Evolutionary conservation across 345 rosid species (phyloP).

Genomic region (Anacardium occidentale): DNA sequence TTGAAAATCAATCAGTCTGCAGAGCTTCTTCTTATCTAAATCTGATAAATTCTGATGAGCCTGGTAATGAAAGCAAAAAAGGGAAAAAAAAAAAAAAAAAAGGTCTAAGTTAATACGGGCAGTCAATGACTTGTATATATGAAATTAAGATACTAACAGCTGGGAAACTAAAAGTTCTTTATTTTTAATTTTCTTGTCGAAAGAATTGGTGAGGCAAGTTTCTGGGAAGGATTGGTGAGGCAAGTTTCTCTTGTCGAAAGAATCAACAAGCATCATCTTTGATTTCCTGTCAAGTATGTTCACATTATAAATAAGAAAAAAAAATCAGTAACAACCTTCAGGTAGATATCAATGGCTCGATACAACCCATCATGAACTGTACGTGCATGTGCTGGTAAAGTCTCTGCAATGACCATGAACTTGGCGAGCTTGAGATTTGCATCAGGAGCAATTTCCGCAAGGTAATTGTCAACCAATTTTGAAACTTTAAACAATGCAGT

Average conservation of each 20-base stretch:
- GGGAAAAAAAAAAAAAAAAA: neutral
- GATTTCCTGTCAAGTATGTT: neutral
- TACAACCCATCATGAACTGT: slow-evolving; percentile 84
- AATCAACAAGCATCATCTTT: neutral
- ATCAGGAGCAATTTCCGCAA: slow-evolving; percentile 94
- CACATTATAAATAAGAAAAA: neutral
- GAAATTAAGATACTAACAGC: too few relatives aligned
- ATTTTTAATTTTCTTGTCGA: too few relatives aligned
- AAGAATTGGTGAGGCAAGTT: too few relatives aligned
- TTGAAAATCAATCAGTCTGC: slow-evolving; percentile 86
- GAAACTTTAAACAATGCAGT: slow-evolving; percentile 75
- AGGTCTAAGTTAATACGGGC: neutral
- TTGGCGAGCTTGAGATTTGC: slow-evolving; percentile 86
- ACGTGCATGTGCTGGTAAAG: slow-evolving; percentile 86
- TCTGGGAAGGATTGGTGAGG: too few relatives aligned
- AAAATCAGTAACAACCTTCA: slow-evolving; percentile 49
- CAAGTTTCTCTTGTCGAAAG: too few relatives aligned
- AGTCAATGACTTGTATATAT: too few relatives aligned
- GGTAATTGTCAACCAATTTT: slow-evolving; percentile 86
- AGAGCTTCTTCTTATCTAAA: slow-evolving; percentile 75
- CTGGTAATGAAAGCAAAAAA: slow-evolving; percentile 31
- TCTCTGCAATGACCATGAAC: slow-evolving; percentile 82
- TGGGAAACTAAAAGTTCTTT: too few relatives aligned
- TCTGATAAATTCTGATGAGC: slow-evolving; percentile 77
- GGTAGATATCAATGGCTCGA: slow-evolving; percentile 87